Evolutionary conservation across 2,329 filamentous ascomycete species (phyloP).

Genomic region (Colletotrichum tropicicola): DNA sequence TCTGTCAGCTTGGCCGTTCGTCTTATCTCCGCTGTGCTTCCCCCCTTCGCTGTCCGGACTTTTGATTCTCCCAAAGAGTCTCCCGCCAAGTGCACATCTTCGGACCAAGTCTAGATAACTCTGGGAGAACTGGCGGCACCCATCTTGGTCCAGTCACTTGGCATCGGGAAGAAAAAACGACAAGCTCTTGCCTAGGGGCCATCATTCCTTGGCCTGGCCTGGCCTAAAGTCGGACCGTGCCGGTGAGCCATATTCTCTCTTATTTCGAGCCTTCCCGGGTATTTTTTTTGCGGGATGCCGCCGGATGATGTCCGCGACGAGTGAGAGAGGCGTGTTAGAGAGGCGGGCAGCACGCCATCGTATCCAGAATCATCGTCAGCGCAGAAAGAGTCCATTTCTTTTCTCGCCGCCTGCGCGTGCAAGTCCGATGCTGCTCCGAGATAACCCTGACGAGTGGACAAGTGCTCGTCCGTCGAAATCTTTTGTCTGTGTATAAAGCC

Average conservation of each 20-base stretch:
- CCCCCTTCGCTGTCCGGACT: no score
- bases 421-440: slow-evolving; percentile 10
- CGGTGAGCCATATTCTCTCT: not conserved
- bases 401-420: no score
- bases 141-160: not conserved
- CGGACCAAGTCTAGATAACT: no score
- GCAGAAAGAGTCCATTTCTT: not conserved
- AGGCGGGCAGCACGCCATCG: slow-evolving; percentile 16
- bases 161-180: not conserved
- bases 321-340: not conserved
- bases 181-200: not conserved
- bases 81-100: no score
- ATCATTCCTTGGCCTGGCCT: not conserved
- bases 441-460: not conserved
- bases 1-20: not conserved
- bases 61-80: no score
- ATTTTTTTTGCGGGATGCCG: not conserved
- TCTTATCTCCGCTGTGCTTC: not conserved
- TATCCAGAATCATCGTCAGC: slow-evolving; percentile 27
- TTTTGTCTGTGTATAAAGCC: not conserved
- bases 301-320: slow-evolving; percentile 6
- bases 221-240: not conserved
- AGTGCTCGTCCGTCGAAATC: no score
- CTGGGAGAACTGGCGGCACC: not conserved
- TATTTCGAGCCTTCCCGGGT: not conserved